A percentile compares a stretch with the other conserved stretches of the same genome.
Conservation (phyloP, 306 rosid species). For the Cucurbita ficifolia region DNA sequence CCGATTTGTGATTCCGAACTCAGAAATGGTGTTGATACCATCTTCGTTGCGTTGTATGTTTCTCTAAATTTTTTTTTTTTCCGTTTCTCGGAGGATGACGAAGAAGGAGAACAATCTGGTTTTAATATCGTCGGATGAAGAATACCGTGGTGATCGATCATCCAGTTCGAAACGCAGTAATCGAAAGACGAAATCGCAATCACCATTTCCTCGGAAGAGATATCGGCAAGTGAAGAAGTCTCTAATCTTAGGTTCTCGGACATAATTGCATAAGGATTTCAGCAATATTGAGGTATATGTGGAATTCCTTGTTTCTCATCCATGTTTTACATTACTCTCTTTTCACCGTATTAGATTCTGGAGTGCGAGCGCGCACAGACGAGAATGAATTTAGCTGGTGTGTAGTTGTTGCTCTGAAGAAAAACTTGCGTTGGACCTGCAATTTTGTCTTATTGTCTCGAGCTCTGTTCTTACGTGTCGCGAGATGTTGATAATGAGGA, state of each 20-base stretch:
- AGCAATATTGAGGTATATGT: slow-evolving; percentile 35
- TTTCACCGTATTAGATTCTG: not conserved
- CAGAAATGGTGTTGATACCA: not conserved
- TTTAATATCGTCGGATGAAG: slow-evolving; percentile 61
- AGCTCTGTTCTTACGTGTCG: not conserved
- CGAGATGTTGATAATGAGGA: not conserved
- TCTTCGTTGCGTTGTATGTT: not conserved
- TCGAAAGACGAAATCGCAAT: slow-evolving; percentile 22
- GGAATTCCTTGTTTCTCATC: not conserved
- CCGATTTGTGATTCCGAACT: not conserved
- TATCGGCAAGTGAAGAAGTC: slow-evolving; percentile 48
- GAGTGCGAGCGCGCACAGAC: not conserved
- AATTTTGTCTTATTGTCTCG: not conserved
- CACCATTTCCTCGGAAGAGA: slow-evolving; percentile 22
- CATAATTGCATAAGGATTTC: slow-evolving; percentile 19
- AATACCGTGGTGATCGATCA: slow-evolving; percentile 21
- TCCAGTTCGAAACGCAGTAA: slow-evolving; percentile 16
- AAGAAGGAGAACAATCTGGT: slow-evolving; percentile 50
- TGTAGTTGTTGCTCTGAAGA: not conserved
- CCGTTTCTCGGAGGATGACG: slow-evolving; percentile 21
- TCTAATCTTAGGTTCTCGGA: slow-evolving; percentile 31
- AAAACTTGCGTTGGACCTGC: not conserved
- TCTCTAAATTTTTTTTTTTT: not conserved
- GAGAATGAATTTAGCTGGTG: not conserved
- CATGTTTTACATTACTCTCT: not conserved